Evolutionary conservation across 176 grass and related monocot species (phyloP).

Genomic region (Bolboschoenus planiculmis): DNA sequence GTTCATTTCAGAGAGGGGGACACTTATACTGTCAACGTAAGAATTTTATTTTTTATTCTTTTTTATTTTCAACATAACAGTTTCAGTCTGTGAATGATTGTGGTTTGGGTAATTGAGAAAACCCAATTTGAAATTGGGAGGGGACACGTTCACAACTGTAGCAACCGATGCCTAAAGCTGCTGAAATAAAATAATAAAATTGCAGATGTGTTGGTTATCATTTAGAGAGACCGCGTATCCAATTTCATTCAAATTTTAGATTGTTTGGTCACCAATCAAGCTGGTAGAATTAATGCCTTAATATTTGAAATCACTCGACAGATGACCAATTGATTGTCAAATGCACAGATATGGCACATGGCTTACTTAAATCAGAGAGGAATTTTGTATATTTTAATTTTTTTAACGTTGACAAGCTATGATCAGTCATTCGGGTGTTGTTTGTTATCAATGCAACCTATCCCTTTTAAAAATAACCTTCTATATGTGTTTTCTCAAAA

Average conservation of each 20-base stretch:
- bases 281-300: neutral
- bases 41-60: neutral
- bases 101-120: neutral
- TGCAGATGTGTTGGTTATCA: neutral
- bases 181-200: neutral
- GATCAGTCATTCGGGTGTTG: neutral
- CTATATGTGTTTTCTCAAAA: neutral
- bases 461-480: neutral
- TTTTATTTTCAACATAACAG: neutral
- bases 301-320: neutral
- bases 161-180: neutral
- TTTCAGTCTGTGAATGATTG: neutral
- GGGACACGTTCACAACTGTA: neutral
- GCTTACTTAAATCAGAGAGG: neutral
- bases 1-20: constrained; percentile 38
- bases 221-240: neutral
- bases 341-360: neutral
- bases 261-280: neutral
- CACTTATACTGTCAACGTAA: constrained; percentile 58
- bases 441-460: neutral
- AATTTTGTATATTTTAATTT: neutral
- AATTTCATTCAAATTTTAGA: neutral
- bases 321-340: neutral
- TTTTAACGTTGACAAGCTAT: neutral
- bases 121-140: neutral